Evolutionary conservation across 1,139 yeast species (phyloP).

Genomic region (Pichia terricola): DNA sequence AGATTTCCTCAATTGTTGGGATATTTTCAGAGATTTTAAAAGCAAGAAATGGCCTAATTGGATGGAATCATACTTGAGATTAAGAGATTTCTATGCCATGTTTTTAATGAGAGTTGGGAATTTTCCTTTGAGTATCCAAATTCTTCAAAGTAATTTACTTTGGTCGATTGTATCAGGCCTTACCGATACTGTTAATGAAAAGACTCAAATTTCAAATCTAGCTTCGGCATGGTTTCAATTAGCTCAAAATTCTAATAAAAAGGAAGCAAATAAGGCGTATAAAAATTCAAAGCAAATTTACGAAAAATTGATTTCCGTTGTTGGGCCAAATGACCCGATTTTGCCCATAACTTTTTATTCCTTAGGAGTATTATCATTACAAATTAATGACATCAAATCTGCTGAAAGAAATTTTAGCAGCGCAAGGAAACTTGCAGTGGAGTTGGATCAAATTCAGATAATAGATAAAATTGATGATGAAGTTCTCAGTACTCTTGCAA

Average conservation of each 20-base stretch:
- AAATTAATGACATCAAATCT: conserved; percentile 41
- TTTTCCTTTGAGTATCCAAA: conserved; percentile 8
- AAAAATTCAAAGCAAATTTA: conserved; percentile 15
- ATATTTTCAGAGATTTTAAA: conserved; percentile 9
- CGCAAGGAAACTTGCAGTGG: conserved; percentile 62
- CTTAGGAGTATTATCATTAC: conserved; percentile 67
- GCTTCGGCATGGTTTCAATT: conserved; percentile 21
- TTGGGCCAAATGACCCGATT: conserved; percentile 33
- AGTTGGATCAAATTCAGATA: conserved; percentile 56
- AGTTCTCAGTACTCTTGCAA: neutral
- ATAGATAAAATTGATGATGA: conserved; percentile 50
- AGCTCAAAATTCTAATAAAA: conserved; percentile 9
- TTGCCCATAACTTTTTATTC: conserved; percentile 80
- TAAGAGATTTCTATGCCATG: conserved; percentile 22
- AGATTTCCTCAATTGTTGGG: conserved; percentile 18
- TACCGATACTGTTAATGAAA: conserved; percentile 13
- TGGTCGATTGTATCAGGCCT: conserved; percentile 11
- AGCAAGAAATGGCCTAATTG: conserved; percentile 20
- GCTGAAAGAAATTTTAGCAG: conserved; percentile 61
- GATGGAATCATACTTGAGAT: conserved; percentile 18
- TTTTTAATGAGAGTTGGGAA: conserved; percentile 16
- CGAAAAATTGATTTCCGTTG: conserved; percentile 11
- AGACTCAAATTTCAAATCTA: conserved; percentile 20
- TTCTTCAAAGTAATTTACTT: conserved; percentile 12
- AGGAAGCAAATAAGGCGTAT: conserved; percentile 9